Evolutionary conservation across 495 filamentous ascomycete genomes (phyloP).

Genomic region (Letharia lupina): DNA sequence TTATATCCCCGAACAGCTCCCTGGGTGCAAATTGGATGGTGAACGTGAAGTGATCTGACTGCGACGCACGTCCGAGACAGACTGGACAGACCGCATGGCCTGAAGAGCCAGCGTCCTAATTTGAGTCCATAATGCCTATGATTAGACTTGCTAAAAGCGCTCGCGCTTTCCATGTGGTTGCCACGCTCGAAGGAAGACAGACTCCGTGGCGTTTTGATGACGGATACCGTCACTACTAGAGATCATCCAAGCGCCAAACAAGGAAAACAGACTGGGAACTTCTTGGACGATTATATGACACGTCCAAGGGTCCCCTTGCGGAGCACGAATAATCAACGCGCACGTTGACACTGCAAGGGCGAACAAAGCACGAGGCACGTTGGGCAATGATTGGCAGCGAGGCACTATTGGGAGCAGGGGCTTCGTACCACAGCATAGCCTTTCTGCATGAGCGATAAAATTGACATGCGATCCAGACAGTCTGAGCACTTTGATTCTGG

Average conservation of each 20-base stretch:
- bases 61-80: background rate
- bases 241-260: background rate
- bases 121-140: background rate
- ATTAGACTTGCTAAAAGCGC: background rate
- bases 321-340: background rate
- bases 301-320: background rate
- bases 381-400: constrained; percentile 16
- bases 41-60: background rate
- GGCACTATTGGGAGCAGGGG: constrained; percentile 5
- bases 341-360: constrained; percentile 4
- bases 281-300: background rate
- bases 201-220: background rate
- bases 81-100: background rate
- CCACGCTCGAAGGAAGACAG: background rate
- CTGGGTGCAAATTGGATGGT: background rate
- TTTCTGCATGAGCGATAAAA: constrained; percentile 14
- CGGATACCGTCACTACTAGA: background rate
- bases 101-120: background rate
- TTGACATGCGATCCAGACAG: constrained; percentile 7
- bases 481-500: background rate
- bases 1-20: background rate
- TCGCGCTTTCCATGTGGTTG: background rate
- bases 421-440: background rate
- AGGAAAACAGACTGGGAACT: background rate
- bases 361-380: constrained; percentile 9